A percentile compares a stretch with the other conserved stretches of the same genome.
phyloP scores from a whole-genome alignment of 345 rosid species.

The Schrenkiella parvula region DNA sequence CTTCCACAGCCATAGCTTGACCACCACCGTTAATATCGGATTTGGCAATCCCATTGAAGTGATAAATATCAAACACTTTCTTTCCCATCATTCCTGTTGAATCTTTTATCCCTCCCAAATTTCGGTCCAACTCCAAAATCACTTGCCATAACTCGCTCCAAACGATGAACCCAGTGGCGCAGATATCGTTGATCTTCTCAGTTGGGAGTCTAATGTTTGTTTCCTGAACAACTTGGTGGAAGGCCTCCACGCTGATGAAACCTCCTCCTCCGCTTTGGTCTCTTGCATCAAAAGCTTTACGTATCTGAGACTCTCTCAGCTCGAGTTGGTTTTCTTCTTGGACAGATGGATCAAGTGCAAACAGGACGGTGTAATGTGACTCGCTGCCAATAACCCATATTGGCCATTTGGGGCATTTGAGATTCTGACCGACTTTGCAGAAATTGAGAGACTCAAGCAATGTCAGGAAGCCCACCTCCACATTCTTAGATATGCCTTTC shows the following conservation, averaged over 20 bases:
- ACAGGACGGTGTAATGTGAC: slow-evolving; percentile 93
- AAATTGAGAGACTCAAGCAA: slow-evolving; percentile 89
- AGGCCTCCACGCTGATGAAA: slow-evolving; percentile 88
- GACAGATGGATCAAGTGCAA: slow-evolving; percentile 79
- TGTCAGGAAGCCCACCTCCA: slow-evolving; percentile 97
- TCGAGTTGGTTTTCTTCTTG: slow-evolving; percentile 96
- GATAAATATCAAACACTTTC: slow-evolving; percentile 90
- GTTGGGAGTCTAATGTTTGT: slow-evolving; percentile 58
- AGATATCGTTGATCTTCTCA: slow-evolving; percentile 64
- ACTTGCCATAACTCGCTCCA: slow-evolving; percentile 99
- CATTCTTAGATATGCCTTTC: slow-evolving; percentile 72
- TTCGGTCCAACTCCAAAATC: slow-evolving; percentile 72
- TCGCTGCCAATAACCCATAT: slow-evolving; percentile 99
- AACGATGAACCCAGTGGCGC: slow-evolving; percentile 76
- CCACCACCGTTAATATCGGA: slow-evolving; percentile 72
- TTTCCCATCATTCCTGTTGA: slow-evolving; percentile 92
- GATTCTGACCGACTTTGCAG: slow-evolving; percentile 93
- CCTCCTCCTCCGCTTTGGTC: slow-evolving; percentile 99
- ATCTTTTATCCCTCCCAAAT: slow-evolving; percentile 84
- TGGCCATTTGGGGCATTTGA: slow-evolving; percentile 94
- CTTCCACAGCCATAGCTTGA: slow-evolving; percentile 38
- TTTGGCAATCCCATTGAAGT: slow-evolving; percentile 96
- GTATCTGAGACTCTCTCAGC: slow-evolving; percentile 82
- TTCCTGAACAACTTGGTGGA: slow-evolving; percentile 76
- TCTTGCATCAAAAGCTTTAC: slow-evolving; percentile 86